A percentile compares a stretch with the other conserved stretches of the same genome.
Conservation (phyloP, 2,329 filamentous ascomycete species). For the Fusarium subglutinans region DNA sequence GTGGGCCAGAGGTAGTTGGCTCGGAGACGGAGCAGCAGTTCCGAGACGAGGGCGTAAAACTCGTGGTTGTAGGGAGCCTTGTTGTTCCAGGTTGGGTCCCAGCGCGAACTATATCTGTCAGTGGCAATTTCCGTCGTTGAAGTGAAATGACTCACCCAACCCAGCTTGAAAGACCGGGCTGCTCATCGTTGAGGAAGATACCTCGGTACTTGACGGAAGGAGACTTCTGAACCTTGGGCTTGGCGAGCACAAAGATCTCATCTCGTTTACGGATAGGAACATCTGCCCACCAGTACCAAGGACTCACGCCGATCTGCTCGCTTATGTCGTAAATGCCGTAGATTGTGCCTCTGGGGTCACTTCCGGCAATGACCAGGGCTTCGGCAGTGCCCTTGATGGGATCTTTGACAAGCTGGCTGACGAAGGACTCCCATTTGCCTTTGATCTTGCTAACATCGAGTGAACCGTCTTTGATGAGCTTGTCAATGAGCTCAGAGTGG, state of each 20-base stretch:
- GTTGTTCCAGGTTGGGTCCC: slow-evolving; percentile 48
- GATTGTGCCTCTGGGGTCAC: slow-evolving; percentile 67
- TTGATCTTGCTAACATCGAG: slow-evolving; percentile 61
- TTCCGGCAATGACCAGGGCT: slow-evolving; percentile 66
- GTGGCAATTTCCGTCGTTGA: accelerated
- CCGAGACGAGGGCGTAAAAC: slow-evolving; percentile 75
- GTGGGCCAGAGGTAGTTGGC: slow-evolving; percentile 83
- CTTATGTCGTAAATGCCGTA: slow-evolving; percentile 69
- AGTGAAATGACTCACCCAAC: slow-evolving; percentile 37
- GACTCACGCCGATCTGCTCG: slow-evolving; percentile 66
- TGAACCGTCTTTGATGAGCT: background rate
- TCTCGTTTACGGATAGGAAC: slow-evolving; percentile 58
- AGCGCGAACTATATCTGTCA: slow-evolving; percentile 49
- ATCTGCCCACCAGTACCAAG: slow-evolving; percentile 70
- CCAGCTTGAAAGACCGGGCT: slow-evolving; percentile 61
- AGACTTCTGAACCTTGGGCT: slow-evolving; percentile 49
- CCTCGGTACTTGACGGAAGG: slow-evolving; percentile 69
- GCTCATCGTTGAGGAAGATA: slow-evolving; percentile 68
- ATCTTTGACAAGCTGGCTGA: slow-evolving; percentile 62
- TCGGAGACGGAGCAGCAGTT: slow-evolving; percentile 73
- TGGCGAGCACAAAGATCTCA: slow-evolving; percentile 58
- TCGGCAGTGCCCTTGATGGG: slow-evolving; percentile 53
- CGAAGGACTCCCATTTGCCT: slow-evolving; percentile 76
- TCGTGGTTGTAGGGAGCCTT: slow-evolving; percentile 68
- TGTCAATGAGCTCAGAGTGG: slow-evolving; percentile 66